Evolutionary conservation across 2,329 filamentous ascomycete species (phyloP), one percentile per base, ranked within the genome.

Genomic region (Curvularia eragrostidis): DNA sequence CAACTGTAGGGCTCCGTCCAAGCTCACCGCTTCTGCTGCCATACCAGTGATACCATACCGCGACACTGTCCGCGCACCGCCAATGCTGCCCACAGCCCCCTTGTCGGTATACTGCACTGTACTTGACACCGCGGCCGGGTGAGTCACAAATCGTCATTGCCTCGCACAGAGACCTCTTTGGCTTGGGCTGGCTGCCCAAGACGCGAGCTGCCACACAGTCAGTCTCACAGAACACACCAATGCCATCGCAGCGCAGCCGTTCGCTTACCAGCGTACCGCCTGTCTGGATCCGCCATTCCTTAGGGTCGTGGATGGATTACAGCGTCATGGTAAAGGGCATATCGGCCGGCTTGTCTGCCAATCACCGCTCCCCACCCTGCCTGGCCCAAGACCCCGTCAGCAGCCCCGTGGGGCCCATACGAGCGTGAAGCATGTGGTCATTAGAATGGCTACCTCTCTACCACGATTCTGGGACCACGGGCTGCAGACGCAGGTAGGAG

Each of bases 11-110:
- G 19, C 34, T 46, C 39, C 46, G 53, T 34, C 42, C 54, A 52
- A 15, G 38, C 63, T 56, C 63, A 65, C 61, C 63, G 63, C 63
- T 44, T 18, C 58, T 39, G 39, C 28, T n/a, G 19, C 23, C 32
- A 50, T 47, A n/a, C n/a, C n/a, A n/a, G n/a, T n/a, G n/a, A n/a
- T n/a, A n/a, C n/a, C n/a, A n/a, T 42, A 10, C 43, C 54, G 53
- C 58, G 48, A 48, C 46, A 34, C 50, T 47, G 13, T 7, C 41
- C 34, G 47, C 56, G 46, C 48, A 48, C 38, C 9, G 28, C 41
- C 32, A 19, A 43, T 18, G 19, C 43, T 43, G 43, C n/a, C 48
- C n/a, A n/a, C n/a, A n/a, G n/a, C n/a, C 41, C 32, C 32, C 32
- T 43, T 44, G 49, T 47, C 51, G 47, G 23, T 23, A 26, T 5